Conservation (phyloP, 1,284 basidiomycete genomes). For the Stereum hirsutum region DNA sequence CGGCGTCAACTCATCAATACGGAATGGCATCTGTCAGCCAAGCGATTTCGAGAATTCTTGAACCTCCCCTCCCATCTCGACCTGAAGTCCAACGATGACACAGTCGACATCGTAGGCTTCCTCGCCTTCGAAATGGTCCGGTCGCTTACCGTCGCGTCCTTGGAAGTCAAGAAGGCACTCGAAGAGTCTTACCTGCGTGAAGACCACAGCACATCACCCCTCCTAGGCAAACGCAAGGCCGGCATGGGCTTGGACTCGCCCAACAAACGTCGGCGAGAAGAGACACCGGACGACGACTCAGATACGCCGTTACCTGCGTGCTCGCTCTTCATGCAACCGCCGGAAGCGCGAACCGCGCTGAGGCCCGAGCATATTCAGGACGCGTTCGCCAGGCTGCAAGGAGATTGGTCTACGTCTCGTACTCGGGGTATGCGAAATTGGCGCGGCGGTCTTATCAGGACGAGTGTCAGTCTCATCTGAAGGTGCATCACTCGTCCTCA, state of each 20-base stretch:
- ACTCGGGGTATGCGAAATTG: conserved; percentile 83
- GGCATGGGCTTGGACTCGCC: conserved; percentile 33
- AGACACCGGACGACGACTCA: conserved; percentile 47
- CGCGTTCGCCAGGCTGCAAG: conserved; percentile 82
- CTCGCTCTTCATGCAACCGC: conserved; percentile 71
- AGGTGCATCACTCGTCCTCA: conserved; percentile 7
- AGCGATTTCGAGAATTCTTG: conserved; percentile 93
- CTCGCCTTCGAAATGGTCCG: conserved; percentile 96
- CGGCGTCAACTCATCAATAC: neutral
- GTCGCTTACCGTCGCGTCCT: conserved; percentile 80
- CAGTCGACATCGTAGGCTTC: conserved; percentile 94
- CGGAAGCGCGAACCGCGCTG: conserved; percentile 70
- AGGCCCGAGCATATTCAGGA: conserved; percentile 82
- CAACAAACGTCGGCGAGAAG: conserved; percentile 54
- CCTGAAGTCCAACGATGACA: conserved; percentile 90
- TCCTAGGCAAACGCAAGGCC: conserved; percentile 64
- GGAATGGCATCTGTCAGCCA: conserved; percentile 40
- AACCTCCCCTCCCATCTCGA: conserved; percentile 88
- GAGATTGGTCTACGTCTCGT: conserved; percentile 70
- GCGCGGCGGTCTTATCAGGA: conserved; percentile 75
- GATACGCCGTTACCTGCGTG: conserved; percentile 54
- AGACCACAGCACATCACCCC: conserved; percentile 47
- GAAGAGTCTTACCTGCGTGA: conserved; percentile 66
- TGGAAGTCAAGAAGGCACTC: conserved; percentile 72
- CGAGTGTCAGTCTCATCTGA: conserved; percentile 74